Evolutionary conservation across 2,329 filamentous ascomycete species (phyloP), one percentile per base, ranked within the genome.

Genomic region (Penicillium sp.): DNA sequence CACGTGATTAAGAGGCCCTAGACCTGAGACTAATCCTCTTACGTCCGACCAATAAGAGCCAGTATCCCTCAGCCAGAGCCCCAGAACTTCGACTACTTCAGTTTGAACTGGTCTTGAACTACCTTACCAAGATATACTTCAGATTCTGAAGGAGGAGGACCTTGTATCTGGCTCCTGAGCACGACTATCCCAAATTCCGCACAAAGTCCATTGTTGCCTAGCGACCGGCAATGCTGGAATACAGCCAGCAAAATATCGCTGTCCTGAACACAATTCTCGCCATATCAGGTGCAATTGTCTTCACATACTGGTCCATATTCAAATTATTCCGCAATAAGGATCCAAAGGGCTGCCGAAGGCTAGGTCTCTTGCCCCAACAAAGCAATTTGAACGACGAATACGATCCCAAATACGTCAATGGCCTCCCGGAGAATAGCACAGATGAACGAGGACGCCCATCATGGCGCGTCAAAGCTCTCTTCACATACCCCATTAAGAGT

Each of bases 401-500:
- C 66, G 78, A 85, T 50, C 77, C 79, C 11, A 81, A 81, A 57
- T 86, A 84, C 70, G 78, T 70, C 52, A 66, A 76, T 23, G 79
- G 77, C 19, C 69, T 73, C 9, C 69, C 76, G 5, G 69, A 62
- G 21, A 47, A 63, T 7, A 59, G 66, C 17, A 71, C 68, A 13
- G 78, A 81, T 58, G 67, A 74, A 55, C 63, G 70, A 45, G 75
- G 73, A 2, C 66, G 67, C 9, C 74, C 76, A 23, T 75, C 75
- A 60, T 83, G 82, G 76, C 77, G 76, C 41, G 79, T 90, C 52
- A 89, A 92, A 75, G 91, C 90, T 59, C 81, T 96, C 56, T 89
- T 88, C 79, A 85, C 93, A 63, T 94, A 95, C 75, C 93, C 93
- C 0, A 79, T 97, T 75, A 94, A 96, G 79, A 92, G 90, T 60